Base-by-base conservation (phyloP, 192 early-diverging fungal species). In the Jimgerdemannia lactiflua region DNA sequence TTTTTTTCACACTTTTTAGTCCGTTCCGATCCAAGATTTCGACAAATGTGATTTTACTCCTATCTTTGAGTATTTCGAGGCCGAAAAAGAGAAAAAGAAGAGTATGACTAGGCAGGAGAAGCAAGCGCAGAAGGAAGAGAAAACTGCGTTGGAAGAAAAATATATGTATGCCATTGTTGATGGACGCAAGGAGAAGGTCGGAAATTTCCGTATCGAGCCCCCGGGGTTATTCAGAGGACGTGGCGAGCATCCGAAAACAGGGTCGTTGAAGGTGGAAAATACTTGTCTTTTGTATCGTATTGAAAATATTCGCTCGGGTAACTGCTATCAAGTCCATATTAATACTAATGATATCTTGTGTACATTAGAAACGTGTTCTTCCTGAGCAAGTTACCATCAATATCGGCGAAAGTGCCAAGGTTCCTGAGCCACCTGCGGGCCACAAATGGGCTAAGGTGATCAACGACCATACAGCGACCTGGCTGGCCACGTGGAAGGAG, bases 401-500 rank as follows among this genome's bases (percentile, higher is more conserved):
- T 80, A 86, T 99, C 69, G 92, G 94, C 54, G 80, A 89, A 67
- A 88, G 89, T 68, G 92, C 92, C 20, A 81, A 83, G 72, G 78
- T 98, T 18, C 98, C 98, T 9, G 83, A 87, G 40, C 91, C 98
- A 17, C 95, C 96, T 29, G 82, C 86, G 1, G 98, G 97, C 29
- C 98, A 99, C 80, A 84, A 85, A 40, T 99, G 98, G 98, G 92
- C 86, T 44, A 80, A 85, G 14, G 90, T 99, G 67, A 86, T 91
- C 11, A 94, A 98, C 75, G 96, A 98, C 74, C 92, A 94, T 78
- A 94, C 89, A 3, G 96, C 96, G 54, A 96, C 94, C 18, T 99
- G 98, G 98, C 84, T 99, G 49, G 98, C 98, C 2, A 97, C 88
- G 44, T 99, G 98, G 98, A 98, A 96, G 78, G 98, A 99, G 76